Evolutionary conservation across 2,329 filamentous ascomycete genomes (phyloP).

Genomic region (Apiospora arundinis): DNA sequence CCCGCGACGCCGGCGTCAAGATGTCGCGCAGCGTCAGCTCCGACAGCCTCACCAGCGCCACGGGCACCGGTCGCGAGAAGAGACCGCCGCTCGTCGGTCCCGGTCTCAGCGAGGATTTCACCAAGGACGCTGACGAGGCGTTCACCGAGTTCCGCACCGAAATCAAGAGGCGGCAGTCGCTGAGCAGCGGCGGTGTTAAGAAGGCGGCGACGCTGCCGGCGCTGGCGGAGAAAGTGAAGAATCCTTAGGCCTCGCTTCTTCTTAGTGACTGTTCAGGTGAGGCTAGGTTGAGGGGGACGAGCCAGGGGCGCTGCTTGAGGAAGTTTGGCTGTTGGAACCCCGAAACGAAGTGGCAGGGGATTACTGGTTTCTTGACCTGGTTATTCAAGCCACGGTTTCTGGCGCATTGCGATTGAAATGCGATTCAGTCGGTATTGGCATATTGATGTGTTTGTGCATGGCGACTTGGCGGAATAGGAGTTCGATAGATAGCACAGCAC

Average conservation of each 20-base stretch:
- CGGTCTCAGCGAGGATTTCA: slow-evolving; percentile 79
- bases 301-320: not conserved
- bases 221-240: not conserved
- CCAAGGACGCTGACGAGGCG: slow-evolving; percentile 77
- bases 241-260: not conserved
- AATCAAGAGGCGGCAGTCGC: slow-evolving; percentile 64
- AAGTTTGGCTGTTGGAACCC: not conserved
- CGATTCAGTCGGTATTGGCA: not conserved
- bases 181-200: slow-evolving; percentile 35
- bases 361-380: not conserved
- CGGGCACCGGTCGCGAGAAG: slow-evolving; percentile 31
- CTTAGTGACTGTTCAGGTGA: too few species aligned
- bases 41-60: slow-evolving; percentile 55
- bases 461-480: not conserved
- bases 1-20: slow-evolving; percentile 51
- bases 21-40: slow-evolving; percentile 59
- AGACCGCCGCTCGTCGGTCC: slow-evolving; percentile 65
- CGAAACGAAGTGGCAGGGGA: not conserved
- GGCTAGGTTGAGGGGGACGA: not conserved
- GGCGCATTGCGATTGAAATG: too few species aligned
- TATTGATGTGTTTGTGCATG: not conserved
- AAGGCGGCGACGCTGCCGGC: not conserved
- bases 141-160: slow-evolving; percentile 77
- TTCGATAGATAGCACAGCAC: not conserved
- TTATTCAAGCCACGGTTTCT: not conserved